A percentile compares a stretch with the other conserved stretches of the same genome.
These are phyloP conservation scores for Citrus cavaleriei DNA, from an alignment of 345 rosid genomes.

Conservation along the genomic window DNA sequence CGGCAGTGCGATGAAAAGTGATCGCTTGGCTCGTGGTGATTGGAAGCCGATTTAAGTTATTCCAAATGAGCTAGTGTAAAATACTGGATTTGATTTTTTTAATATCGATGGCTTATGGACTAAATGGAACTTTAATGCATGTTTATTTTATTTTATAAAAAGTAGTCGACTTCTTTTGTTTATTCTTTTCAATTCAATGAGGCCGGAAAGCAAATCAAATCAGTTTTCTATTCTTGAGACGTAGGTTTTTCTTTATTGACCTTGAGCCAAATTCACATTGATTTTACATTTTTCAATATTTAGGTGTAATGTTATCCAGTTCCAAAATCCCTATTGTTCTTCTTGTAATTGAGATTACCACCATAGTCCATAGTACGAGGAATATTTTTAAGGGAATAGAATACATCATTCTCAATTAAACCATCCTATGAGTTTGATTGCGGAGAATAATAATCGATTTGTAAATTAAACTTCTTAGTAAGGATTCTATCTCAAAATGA, in stretches of 20 bases:
- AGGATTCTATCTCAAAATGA: too few species aligned
- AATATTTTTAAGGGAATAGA: not conserved
- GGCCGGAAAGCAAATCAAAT: not conserved
- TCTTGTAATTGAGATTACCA: not conserved
- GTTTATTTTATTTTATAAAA: not conserved
- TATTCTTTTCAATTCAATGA: not conserved
- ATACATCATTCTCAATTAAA: not conserved
- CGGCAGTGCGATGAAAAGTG: conserved; percentile 1
- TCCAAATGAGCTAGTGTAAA: not conserved
- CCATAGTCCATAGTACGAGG: not conserved
- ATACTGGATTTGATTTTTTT: not conserved
- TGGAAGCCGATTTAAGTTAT: not conserved
- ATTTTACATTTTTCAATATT: not conserved
- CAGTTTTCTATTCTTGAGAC: not conserved
- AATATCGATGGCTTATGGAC: not conserved
- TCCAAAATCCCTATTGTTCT: not conserved
- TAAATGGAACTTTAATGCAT: not conserved
- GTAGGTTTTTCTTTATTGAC: not conserved
- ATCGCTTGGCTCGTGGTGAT: conserved; percentile 1
- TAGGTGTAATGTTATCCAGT: not conserved
- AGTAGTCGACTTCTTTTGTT: not conserved
- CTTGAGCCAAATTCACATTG: conserved; percentile 1
- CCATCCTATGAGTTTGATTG: not conserved
- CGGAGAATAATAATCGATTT: not conserved
- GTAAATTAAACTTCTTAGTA: too few species aligned